These are phyloP conservation scores for Phycomyces nitens DNA, from an alignment of 192 early-diverging fungal species.

Conservation along the genomic window DNA sequence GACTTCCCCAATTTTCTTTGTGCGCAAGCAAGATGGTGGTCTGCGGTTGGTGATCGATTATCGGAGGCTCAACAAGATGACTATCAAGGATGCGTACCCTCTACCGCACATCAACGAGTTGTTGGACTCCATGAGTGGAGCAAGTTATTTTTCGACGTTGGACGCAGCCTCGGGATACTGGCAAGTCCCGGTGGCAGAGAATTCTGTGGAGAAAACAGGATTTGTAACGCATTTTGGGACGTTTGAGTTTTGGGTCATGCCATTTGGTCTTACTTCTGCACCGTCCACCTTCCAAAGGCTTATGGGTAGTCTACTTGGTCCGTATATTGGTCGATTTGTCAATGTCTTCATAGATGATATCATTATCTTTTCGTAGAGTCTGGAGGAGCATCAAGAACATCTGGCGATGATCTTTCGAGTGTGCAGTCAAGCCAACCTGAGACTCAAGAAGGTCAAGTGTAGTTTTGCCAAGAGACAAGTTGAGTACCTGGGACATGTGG, in stretches of 20 bases:
- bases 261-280: slow-evolving; percentile 61
- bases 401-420: slow-evolving; percentile 19
- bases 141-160: too few species aligned
- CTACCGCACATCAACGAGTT: too few species aligned
- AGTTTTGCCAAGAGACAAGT: not conserved
- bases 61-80: too few species aligned
- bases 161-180: too few species aligned
- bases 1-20: too few species aligned
- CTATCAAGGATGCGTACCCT: too few species aligned
- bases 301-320: slow-evolving; percentile 3
- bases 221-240: slow-evolving; percentile 37
- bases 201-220: slow-evolving; percentile 12
- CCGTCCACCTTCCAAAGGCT: slow-evolving; percentile 51
- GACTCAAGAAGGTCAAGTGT: not conserved
- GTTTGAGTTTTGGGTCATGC: slow-evolving; percentile 56
- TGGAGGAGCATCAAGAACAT: slow-evolving; percentile 23
- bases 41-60: too few species aligned
- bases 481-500: slow-evolving; percentile 3
- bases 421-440: not conserved
- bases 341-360: slow-evolving; percentile 39
- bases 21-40: too few species aligned
- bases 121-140: too few species aligned
- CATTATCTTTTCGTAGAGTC: slow-evolving; percentile 20
- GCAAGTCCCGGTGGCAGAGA: too few species aligned
- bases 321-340: not conserved